phyloP scores from a whole-genome alignment of 306 rosid species.

The Pueraria montana region DNA sequence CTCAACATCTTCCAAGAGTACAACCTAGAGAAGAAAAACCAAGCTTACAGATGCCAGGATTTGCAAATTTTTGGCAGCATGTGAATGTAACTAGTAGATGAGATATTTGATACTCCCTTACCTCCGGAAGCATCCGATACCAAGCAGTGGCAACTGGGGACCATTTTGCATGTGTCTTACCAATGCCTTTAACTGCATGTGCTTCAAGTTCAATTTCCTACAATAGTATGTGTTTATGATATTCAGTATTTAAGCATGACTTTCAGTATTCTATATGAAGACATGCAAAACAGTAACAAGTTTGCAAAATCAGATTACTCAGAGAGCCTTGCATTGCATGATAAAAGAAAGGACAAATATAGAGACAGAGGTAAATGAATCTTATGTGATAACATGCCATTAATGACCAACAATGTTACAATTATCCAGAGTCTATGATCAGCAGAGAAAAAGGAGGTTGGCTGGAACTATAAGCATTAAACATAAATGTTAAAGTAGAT shows the following conservation, averaged over 20 bases:
- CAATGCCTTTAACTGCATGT: slow-evolving; percentile 96
- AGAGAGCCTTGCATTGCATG: neutral
- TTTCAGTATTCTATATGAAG: slow-evolving; percentile 20
- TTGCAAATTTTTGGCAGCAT: neutral
- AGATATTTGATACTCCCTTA: slow-evolving; percentile 43
- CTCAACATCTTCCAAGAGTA: slow-evolving; percentile 67
- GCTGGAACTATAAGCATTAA: neutral
- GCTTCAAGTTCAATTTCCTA: slow-evolving; percentile 98
- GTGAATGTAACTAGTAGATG: slow-evolving; percentile 12
- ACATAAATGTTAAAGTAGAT: neutral
- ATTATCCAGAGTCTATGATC: neutral
- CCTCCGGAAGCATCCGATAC: slow-evolving; percentile 99
- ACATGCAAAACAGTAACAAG: slow-evolving; percentile 32
- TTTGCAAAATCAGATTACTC: slow-evolving; percentile 24
- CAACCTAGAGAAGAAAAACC: slow-evolving; percentile 60
- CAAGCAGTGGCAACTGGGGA: slow-evolving; percentile 97
- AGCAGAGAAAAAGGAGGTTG: neutral
- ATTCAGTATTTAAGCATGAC: slow-evolving; percentile 1
- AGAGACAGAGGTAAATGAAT: slow-evolving; percentile 4
- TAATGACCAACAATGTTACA: slow-evolving; percentile 9
- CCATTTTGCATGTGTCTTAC: slow-evolving; percentile 97
- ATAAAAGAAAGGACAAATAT: neutral
- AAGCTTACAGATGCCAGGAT: slow-evolving; percentile 25
- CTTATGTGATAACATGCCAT: neutral
- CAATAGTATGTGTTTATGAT: slow-evolving; percentile 15